Percentiles rank a stretch among this genome's conserved stretches.
phyloP scores from a whole-genome alignment of 2,329 filamentous ascomycete species.

The Periconia sp. region DNA sequence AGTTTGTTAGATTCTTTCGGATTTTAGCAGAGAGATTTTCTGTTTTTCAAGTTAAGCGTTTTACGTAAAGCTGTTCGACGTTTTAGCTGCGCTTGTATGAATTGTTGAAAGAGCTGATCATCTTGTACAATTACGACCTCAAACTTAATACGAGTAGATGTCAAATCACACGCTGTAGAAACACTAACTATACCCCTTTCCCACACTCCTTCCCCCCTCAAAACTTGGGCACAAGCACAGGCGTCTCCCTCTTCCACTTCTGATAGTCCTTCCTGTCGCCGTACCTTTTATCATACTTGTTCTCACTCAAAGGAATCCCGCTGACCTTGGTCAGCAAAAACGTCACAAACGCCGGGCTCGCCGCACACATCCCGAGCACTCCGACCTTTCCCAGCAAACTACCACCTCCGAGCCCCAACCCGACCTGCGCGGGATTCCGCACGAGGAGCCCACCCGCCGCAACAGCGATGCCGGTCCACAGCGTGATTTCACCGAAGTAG shows the following conservation, averaged over 20 bases:
- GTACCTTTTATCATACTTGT: constrained; percentile 67
- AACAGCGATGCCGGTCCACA: constrained; percentile 70
- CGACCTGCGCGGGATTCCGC: constrained; percentile 56
- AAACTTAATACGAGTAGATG: too few species aligned
- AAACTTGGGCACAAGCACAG: constrained; percentile 65
- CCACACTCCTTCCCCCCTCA: too few species aligned
- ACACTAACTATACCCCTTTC: too few species aligned
- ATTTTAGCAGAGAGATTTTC: constrained; percentile 57
- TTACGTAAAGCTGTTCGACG: too few species aligned
- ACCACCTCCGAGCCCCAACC: constrained; percentile 57
- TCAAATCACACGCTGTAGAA: too few species aligned
- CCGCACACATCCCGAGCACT: constrained; percentile 55
- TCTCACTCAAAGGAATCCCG: constrained; percentile 67
- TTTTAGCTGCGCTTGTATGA: too few species aligned
- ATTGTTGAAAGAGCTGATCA: too few species aligned
- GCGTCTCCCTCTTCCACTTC: constrained; percentile 68
- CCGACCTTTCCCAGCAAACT: constrained; percentile 45
- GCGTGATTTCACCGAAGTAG: constrained; percentile 70
- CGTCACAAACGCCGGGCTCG: constrained; percentile 65
- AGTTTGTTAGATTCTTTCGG: constrained; percentile 92
- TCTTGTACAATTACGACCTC: too few species aligned
- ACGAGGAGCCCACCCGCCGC: constrained; percentile 60
- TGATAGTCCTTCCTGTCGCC: constrained; percentile 67
- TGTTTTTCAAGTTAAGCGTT: too few species aligned
- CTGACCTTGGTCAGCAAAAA: constrained; percentile 65